These are phyloP conservation scores for Glycyrrhiza uralensis DNA, from an alignment of 306 rosid species.

Conservation along the genomic window DNA sequence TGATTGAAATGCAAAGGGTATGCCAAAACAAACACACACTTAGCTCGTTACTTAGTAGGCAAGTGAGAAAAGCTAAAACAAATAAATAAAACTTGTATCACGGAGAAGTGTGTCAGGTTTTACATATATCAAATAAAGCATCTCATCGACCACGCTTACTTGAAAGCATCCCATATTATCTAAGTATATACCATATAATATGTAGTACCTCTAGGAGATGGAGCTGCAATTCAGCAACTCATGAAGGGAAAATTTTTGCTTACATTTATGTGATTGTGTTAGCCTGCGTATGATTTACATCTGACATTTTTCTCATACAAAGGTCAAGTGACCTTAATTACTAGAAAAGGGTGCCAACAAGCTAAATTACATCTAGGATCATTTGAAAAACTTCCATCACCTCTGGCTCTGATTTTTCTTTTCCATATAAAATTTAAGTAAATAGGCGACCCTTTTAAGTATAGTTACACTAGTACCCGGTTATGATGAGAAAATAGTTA, in stretches of 20 bases:
- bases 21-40: not conserved
- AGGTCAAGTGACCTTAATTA: conserved; percentile 23
- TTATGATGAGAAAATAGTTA: conserved; percentile 25
- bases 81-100: not conserved
- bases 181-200: not conserved
- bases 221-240: conserved; percentile 15
- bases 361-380: conserved; percentile 18
- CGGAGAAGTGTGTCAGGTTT: not conserved
- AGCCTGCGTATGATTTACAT: conserved; percentile 34
- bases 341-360: conserved; percentile 26
- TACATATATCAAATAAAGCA: conserved; percentile 9
- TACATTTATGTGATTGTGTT: conserved; percentile 23
- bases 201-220: conserved; percentile 6
- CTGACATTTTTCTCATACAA: conserved; percentile 10
- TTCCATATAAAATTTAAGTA: conserved; percentile 17
- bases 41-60: not conserved
- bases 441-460: not conserved
- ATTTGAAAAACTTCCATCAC: conserved; percentile 16
- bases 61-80: not conserved
- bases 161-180: not conserved
- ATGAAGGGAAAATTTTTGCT: conserved; percentile 9
- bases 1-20: not conserved
- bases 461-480: not conserved
- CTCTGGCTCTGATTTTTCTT: conserved; percentile 8
- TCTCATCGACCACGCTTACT: not conserved